Percentiles rank a stretch among this genome's conserved stretches.
These are phyloP conservation scores for Mallotus japonicus DNA, from an alignment of 441 rosid genomes.

Conservation along the genomic window DNA sequence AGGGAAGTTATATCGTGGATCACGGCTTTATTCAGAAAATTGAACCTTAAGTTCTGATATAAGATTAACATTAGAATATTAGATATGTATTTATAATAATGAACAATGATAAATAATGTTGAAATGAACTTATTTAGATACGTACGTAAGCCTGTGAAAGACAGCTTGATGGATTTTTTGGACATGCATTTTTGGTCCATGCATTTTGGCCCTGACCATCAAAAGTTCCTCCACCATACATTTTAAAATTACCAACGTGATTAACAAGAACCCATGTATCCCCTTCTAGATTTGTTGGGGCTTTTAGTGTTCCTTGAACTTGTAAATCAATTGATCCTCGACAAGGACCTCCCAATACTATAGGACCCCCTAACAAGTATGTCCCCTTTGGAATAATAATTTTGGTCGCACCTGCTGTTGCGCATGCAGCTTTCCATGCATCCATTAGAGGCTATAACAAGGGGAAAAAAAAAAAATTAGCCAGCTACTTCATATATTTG, in stretches of 20 bases:
- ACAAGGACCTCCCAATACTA: background rate
- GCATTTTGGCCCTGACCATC: slow-evolving; percentile 41
- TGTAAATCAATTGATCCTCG: background rate
- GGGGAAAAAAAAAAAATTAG: background rate
- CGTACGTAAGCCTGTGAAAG: slow-evolving; percentile 24
- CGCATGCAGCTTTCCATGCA: slow-evolving; percentile 15
- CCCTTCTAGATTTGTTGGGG: background rate
- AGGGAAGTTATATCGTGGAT: slow-evolving; percentile 32
- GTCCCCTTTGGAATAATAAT: slow-evolving; percentile 7
- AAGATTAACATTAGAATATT: background rate
- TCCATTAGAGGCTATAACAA: background rate
- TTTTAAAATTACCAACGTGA: slow-evolving; percentile 19
- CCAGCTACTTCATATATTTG: too few species aligned
- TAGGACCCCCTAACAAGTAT: background rate
- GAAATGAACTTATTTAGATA: too few species aligned
- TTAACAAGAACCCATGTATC: slow-evolving; percentile 40
- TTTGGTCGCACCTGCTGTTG: background rate
- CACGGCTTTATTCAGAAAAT: slow-evolving; percentile 25
- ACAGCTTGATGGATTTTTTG: slow-evolving; percentile 7
- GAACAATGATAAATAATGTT: too few species aligned
- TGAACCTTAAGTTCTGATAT: slow-evolving; percentile 10
- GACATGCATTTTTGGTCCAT: slow-evolving; percentile 22
- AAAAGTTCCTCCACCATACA: slow-evolving; percentile 32
- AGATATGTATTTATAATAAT: background rate
- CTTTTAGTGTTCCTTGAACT: slow-evolving; percentile 9